phyloP scores from a whole-genome alignment of 495 filamentous ascomycete species.

The Penicillium nucicola region DNA sequence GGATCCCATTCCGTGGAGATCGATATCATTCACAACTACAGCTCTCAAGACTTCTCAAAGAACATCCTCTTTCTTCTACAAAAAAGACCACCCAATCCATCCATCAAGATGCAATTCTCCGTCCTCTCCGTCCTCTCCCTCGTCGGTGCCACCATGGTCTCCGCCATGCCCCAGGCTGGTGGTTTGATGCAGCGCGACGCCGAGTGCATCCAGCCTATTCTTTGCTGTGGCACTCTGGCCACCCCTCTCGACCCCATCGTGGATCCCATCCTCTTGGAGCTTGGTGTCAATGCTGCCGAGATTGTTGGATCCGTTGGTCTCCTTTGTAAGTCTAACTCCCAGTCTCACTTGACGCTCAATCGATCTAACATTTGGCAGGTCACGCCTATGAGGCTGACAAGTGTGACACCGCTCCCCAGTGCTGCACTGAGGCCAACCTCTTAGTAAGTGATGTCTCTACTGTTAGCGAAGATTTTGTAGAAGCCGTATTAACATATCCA shows the following conservation, averaged over 20 bases:
- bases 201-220: constrained; percentile 24
- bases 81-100: neutral
- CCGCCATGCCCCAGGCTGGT: constrained; percentile 10
- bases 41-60: neutral
- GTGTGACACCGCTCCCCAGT: constrained; percentile 26
- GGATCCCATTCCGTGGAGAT: constrained; percentile 3
- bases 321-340: constrained; percentile 24
- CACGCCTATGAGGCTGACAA: constrained; percentile 18
- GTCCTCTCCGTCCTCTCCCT: constrained; percentile 25
- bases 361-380: constrained; percentile 18
- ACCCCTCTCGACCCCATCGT: constrained; percentile 47
- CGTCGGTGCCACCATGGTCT: constrained; percentile 18
- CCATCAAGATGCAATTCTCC: constrained; percentile 30
- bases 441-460: constrained; percentile 19
- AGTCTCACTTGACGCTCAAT: neutral
- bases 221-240: constrained; percentile 33
- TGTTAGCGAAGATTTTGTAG: too few species aligned
- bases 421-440: constrained; percentile 36
- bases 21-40: constrained; percentile 3
- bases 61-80: neutral
- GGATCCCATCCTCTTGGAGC: constrained; percentile 73
- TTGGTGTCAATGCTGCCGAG: constrained; percentile 77
- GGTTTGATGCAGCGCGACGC: constrained; percentile 8
- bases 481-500: neutral
- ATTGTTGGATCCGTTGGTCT: constrained; percentile 54